A percentile compares a stretch with the other conserved stretches of the same genome.
These are phyloP conservation scores for Aspergillus niger DNA, from an alignment of 2,329 filamentous ascomycete species.

Conservation along the genomic window DNA sequence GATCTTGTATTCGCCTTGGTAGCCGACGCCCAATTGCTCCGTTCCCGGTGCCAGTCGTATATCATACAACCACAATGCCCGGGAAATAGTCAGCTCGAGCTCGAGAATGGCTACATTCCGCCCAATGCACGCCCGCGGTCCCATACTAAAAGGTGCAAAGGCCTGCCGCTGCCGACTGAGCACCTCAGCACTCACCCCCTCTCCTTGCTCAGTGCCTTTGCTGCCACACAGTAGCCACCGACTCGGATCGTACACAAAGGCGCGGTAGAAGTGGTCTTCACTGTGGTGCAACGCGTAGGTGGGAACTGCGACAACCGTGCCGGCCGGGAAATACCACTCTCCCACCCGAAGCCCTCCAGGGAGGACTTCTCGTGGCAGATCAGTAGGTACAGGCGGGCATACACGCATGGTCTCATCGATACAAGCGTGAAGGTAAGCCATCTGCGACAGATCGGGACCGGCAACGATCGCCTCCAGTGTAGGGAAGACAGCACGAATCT, in stretches of 20 bases:
- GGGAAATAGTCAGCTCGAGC: not conserved
- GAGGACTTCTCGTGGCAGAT: conserved; percentile 4
- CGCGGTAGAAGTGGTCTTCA: conserved; percentile 1
- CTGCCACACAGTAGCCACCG: conserved; percentile 3
- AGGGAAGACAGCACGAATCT: not conserved
- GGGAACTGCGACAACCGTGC: not conserved
- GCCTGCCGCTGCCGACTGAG: conserved; percentile 3
- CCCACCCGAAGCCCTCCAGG: conserved; percentile 1
- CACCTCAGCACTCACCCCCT: not conserved
- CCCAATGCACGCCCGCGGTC: conserved; percentile 4
- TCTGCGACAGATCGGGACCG: not conserved
- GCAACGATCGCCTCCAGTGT: not conserved
- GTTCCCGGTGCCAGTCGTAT: conserved; percentile 2
- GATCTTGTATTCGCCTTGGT: not conserved
- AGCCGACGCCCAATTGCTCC: not conserved
- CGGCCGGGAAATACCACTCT: not conserved
- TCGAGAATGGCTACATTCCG: conserved; percentile 3
- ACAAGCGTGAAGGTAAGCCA: conserved; percentile 1
- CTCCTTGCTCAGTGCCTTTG: not conserved
- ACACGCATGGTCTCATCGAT: conserved; percentile 2
- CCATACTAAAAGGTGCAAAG: conserved; percentile 3
- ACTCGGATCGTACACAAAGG: conserved; percentile 1
- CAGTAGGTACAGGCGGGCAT: not conserved
- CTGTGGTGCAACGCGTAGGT: conserved; percentile 1
- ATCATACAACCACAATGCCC: conserved; percentile 4